Conservation (phyloP, 73 alveolate genomes). For the Effrenium voratum region DNA sequence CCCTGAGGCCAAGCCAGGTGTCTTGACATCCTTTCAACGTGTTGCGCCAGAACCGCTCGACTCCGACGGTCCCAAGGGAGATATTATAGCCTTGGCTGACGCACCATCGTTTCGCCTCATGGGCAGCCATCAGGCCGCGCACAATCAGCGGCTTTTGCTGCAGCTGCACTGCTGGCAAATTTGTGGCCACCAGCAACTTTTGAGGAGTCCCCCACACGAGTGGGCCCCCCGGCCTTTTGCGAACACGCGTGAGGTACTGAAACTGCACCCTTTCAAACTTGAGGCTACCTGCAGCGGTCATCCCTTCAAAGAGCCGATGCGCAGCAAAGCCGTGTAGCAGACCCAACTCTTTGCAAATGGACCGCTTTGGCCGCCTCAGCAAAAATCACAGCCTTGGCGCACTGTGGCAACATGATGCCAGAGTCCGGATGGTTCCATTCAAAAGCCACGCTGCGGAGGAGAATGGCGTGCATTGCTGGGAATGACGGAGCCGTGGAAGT, state of each 20-base stretch:
- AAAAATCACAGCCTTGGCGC: neutral
- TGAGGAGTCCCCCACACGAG: neutral
- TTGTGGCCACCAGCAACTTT: neutral
- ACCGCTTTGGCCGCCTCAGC: no score
- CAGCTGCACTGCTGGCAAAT: neutral
- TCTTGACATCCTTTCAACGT: neutral
- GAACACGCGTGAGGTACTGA: neutral
- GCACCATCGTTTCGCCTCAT: neutral
- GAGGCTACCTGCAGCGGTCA: neutral
- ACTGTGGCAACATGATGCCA: neutral
- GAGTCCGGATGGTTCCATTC: neutral
- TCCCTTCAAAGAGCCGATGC: neutral
- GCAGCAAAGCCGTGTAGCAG: neutral
- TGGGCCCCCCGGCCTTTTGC: neutral
- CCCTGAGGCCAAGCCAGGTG: neutral
- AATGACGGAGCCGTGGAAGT: neutral
- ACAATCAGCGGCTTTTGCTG: neutral
- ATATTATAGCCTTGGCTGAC: neutral
- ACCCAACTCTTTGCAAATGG: neutral
- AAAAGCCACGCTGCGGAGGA: neutral
- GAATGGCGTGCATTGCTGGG: neutral
- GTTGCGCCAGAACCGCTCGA: neutral
- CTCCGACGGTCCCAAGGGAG: neutral
- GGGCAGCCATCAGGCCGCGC: neutral
- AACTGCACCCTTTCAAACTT: neutral